Percentiles rank a stretch among this genome's conserved stretches.
phyloP scores from a whole-genome alignment of 2,329 filamentous ascomycete genomes.

The Epicoccum nigrum region DNA sequence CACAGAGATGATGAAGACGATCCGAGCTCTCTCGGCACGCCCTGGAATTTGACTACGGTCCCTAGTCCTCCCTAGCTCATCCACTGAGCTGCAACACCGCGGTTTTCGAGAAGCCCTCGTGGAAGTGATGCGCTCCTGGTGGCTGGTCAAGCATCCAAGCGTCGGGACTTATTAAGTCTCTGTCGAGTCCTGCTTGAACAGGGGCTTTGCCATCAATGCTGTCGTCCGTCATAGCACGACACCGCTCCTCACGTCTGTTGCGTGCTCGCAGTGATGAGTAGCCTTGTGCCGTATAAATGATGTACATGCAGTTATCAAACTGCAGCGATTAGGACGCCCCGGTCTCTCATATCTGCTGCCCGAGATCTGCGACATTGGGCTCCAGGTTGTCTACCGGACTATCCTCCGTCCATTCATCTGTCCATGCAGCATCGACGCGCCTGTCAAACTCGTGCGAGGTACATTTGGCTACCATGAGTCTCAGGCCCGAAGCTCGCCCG shows the following conservation, averaged over 20 bases:
- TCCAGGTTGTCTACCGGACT: conserved; percentile 6
- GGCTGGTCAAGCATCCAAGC: conserved; percentile 18
- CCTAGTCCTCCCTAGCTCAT: conserved; percentile 17
- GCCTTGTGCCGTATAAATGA: conserved; percentile 3
- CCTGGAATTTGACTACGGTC: conserved; percentile 18
- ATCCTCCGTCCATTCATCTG: conserved; percentile 5
- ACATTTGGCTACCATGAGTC: conserved; percentile 20
- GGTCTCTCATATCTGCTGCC: conserved; percentile 21
- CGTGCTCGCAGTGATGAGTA: conserved; percentile 1
- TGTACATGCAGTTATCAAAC: conserved; percentile 4
- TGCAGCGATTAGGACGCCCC: neutral
- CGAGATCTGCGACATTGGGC: conserved; percentile 35
- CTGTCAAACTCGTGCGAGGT: conserved; percentile 25
- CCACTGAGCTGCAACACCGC: conserved; percentile 23
- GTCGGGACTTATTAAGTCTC: conserved; percentile 7
- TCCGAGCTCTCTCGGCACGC: conserved; percentile 26
- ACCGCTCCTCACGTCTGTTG: conserved; percentile 13
- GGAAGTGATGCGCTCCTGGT: conserved; percentile 40
- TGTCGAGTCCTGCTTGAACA: conserved; percentile 2
- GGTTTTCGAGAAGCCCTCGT: conserved; percentile 42
- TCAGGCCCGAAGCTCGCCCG: conserved; percentile 6
- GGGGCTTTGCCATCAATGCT: conserved; percentile 1
- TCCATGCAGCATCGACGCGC: conserved; percentile 5
- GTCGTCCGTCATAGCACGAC: conserved; percentile 14
- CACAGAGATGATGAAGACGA: conserved; percentile 24